These are phyloP conservation scores for Beauveria pseudobassiana DNA, from an alignment of 2,329 filamentous ascomycete genomes.

Conservation along the genomic window DNA sequence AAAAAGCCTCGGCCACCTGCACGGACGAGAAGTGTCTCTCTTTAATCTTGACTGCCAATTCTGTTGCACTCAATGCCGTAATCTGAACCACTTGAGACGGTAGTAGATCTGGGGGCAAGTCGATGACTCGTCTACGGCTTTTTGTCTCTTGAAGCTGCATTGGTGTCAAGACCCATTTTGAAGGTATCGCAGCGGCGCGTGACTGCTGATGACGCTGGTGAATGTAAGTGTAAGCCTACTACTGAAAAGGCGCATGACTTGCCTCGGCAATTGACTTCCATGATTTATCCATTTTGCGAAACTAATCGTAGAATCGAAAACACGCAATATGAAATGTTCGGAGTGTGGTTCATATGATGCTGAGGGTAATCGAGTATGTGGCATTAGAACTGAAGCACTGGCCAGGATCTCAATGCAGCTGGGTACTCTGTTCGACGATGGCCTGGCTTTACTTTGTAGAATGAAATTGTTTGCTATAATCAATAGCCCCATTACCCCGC, in stretches of 20 bases:
- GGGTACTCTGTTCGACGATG: background rate
- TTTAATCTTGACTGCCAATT: background rate
- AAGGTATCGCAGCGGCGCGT: background rate
- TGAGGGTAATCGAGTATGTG: background rate
- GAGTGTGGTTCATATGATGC: background rate
- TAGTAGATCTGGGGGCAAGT: background rate
- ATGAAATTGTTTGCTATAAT: background rate
- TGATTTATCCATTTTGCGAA: background rate
- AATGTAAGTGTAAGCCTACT: conserved; percentile 13
- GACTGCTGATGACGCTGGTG: background rate
- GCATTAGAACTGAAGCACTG: background rate
- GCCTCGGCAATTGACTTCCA: background rate
- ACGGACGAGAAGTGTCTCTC: background rate
- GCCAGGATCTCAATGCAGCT: background rate
- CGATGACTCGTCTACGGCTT: background rate
- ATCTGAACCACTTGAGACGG: background rate
- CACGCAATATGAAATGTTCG: background rate
- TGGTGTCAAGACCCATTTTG: background rate
- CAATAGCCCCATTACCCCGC: background rate
- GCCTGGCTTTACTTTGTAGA: background rate
- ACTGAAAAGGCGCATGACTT: background rate
- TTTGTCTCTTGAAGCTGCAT: background rate
- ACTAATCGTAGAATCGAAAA: background rate
- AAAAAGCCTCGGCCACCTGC: background rate
- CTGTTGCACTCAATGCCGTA: background rate